These are phyloP conservation scores for Tylopilus sp. DNA, from an alignment of 768 basidiomycete species.

Conservation along the genomic window DNA sequence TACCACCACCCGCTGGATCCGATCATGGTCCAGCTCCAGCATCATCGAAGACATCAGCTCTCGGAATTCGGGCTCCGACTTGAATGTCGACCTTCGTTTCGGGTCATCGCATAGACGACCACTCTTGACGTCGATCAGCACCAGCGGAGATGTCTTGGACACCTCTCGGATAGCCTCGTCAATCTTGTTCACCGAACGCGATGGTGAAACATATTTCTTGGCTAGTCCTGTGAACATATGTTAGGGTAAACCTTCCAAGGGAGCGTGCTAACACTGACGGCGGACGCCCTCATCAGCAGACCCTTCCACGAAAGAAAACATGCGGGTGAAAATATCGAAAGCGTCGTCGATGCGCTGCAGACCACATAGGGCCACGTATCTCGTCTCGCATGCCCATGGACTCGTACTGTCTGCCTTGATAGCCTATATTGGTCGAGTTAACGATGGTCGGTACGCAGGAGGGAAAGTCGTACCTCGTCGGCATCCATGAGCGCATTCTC, in stretches of 20 bases:
- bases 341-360: constrained; percentile 1
- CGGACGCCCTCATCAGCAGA: background rate
- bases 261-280: background rate
- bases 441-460: too few relatives aligned
- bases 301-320: background rate
- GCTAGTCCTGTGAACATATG: background rate
- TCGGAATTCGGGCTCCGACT: background rate
- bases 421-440: background rate
- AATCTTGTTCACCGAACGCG: background rate
- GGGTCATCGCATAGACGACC: background rate
- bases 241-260: background rate
- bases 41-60: constrained; percentile 10
- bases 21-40: background rate
- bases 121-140: background rate
- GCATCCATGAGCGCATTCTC: background rate
- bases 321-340: background rate
- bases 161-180: background rate
- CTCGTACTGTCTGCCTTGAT: background rate
- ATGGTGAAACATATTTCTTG: background rate
- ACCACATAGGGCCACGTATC: background rate
- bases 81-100: background rate
- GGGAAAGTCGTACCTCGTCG: background rate
- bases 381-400: constrained; percentile 8
- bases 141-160: background rate
- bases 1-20: background rate